Evolutionary conservation across 2,329 filamentous ascomycete species (phyloP), one percentile per base, ranked within the genome.

Genomic region (Whalleya microplaca): DNA sequence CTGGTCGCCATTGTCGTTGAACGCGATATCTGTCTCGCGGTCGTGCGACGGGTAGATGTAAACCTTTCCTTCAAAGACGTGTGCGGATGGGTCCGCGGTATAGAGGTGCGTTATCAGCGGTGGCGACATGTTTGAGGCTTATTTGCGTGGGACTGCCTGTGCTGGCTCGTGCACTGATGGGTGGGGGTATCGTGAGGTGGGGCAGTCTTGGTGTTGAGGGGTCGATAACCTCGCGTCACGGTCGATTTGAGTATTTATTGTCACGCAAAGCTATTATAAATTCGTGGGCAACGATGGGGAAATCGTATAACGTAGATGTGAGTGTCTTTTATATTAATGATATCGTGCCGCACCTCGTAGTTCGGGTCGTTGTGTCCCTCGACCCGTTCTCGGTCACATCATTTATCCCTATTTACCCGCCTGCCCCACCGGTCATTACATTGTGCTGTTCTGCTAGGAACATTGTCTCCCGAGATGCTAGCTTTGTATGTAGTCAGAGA

Each of bases 31-130:
- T 4, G 88, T 90, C 72, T 91, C 87, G 64, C 88, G 84, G 74
- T 93, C 89, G 75, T 93, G 89, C 20, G 89, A 92, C 19, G 90
- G 89, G 76, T 92, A 93, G 74, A 93, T 84, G 78, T 91, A 93
- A 58, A 93, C 75, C 63, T 82, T 86, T 72, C 81, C 83, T 61
- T 91, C 85, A 77, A 92, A 93, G 69, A 90, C 89, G 73, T 92
- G 89, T 12, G 90, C 90, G 6, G 89, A 92, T 16, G 90, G 90
- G 73, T 93, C 90, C 19, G 90, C 90, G 12, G 89, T 92, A 80
- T 88, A 93, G 69, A 91, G 77, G 73, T 89, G 82, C n/a, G 80
- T 86, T 67, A 92, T 87, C 59, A 92, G 81, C 45, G 89, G 88
- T 32, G 76, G 88, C 41, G 76, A 69, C 78, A 81, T 78, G 21